Conservation (phyloP, 2,329 filamentous ascomycete genomes). For the Stagonosporopsis tanaceti region DNA sequence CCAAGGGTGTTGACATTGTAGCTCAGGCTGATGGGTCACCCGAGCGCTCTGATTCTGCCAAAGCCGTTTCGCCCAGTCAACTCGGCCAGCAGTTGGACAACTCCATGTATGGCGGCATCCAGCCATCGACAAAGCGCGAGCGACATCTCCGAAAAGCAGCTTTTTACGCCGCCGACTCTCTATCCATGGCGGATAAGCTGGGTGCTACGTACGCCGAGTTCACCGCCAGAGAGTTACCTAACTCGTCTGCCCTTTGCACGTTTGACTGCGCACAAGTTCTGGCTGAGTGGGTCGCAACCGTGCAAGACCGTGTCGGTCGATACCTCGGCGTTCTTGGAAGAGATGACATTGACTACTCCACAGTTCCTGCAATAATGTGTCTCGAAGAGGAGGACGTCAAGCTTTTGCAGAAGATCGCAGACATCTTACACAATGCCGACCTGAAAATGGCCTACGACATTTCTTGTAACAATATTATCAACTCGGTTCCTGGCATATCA, state of each 20-base stretch:
- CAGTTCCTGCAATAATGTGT: constrained; percentile 87
- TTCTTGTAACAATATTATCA: constrained; percentile 54
- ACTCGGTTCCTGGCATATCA: constrained; percentile 61
- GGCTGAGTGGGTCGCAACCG: constrained; percentile 90
- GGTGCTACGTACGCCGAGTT: constrained; percentile 87
- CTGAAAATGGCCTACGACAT: constrained; percentile 74
- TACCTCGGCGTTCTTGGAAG: constrained; percentile 88
- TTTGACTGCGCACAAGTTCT: constrained; percentile 95
- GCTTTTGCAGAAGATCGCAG: constrained; percentile 80
- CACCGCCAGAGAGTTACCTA: constrained; percentile 81
- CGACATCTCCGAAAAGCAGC: constrained; percentile 92
- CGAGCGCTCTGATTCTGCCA: constrained; percentile 45
- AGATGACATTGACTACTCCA: constrained; percentile 78
- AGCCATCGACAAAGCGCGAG: constrained; percentile 74
- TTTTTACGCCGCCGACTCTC: constrained; percentile 90
- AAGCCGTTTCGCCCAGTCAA: constrained; percentile 35
- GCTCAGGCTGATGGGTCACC: constrained; percentile 74
- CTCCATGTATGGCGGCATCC: constrained; percentile 40
- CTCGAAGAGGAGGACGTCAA: constrained; percentile 92
- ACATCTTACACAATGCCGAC: constrained; percentile 79
- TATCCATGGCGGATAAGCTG: constrained; percentile 86
- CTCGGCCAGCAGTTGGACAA: constrained; percentile 32
- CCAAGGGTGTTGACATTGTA: constrained; percentile 76
- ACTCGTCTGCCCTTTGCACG: constrained; percentile 89
- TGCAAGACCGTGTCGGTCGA: constrained; percentile 91